Percentiles rank a stretch among this genome's conserved stretches.
Evolutionary conservation across 163 green algal species (phyloP).

Genomic region (Prototheca cutis): DNA sequence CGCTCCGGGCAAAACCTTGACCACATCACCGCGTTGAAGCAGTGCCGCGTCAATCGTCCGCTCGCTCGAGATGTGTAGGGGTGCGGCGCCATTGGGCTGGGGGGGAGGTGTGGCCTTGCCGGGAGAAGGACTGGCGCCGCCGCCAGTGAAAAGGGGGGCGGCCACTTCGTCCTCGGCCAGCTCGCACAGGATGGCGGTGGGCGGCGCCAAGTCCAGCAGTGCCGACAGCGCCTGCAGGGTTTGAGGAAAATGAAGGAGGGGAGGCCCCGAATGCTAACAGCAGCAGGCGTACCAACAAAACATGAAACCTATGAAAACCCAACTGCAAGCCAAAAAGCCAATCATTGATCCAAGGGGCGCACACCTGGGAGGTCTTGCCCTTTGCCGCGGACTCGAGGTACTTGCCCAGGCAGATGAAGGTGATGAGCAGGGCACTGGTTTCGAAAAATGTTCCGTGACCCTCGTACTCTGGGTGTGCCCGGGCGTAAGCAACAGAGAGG

Average conservation of each 20-base stretch:
- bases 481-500: conserved; percentile 50
- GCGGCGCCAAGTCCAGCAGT: conserved; percentile 64
- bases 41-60: conserved; percentile 55
- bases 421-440: conserved; percentile 92
- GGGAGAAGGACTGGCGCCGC: too few relatives aligned
- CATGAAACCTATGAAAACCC: too few relatives aligned
- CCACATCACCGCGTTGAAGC: conserved; percentile 69
- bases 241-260: too few relatives aligned
- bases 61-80: conserved; percentile 14
- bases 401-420: conserved; percentile 62
- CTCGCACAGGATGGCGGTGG: conserved; percentile 44
- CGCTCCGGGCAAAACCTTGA: conserved; percentile 72
- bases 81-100: too few relatives aligned
- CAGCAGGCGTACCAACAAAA: too few relatives aligned
- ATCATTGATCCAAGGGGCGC: too few relatives aligned
- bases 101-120: too few relatives aligned
- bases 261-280: too few relatives aligned
- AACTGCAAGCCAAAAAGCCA: too few relatives aligned
- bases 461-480: conserved; percentile 9
- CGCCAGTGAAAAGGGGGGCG: too few relatives aligned
- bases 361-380: conserved; percentile 69
- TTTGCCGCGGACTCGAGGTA: conserved; percentile 91
- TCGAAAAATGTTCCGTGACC: conserved; percentile 78
- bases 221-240: conserved; percentile 68
- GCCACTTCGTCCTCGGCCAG: not conserved